Evolutionary conservation across 495 filamentous ascomycete species (phyloP), one percentile per base, ranked within the genome.

Genomic region (Penicillium macrosclerotiorum): DNA sequence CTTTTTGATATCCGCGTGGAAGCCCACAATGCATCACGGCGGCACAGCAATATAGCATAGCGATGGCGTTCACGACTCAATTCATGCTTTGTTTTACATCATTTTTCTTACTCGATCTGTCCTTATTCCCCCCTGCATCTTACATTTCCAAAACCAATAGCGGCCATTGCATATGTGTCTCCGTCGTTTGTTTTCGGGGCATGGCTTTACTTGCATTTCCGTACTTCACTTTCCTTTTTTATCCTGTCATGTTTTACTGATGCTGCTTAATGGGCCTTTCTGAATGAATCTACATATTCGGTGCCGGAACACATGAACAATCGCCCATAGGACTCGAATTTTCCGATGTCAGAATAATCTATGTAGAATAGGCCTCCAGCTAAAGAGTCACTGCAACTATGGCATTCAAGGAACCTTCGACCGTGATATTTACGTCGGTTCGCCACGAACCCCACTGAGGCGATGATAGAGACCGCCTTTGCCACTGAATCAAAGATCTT

Each of bases 1-100:
- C 75, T 86, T 47, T 82, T 84, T 68, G 80, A 86, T 57, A 78
- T 83, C 54, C 81, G 78, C 45, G 72, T 78, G 45, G 77, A 81
- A 53, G 65, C 83, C 51, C 81, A 82, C 54, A 78, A 81, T 38
- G 84, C 82, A 26, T 74, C 75, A 47, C 69, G 67, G 55, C 73
- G 82, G 47, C 51, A 64, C 52, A 56, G 58, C 34, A 26, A 32
- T 62, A 57, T 54, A 62, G 69, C 69, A 73, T 73, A 73, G 69
- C 69, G 67, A 65, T 50, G 69, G 69, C 61, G 69, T 72, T 67
- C 60, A 38, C n/a, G 24, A 22, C 13, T 16, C 16, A 30, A 19
- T 30, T 14, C 13, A 34, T 55, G 18, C 38, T 43, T 55, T 48
- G 36, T 9, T 53, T 37, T 52, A 36, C 40, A 22, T 45, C 17